phyloP scores from a whole-genome alignment of 1,139 yeast genomes.

The Yamadazyma triangularis region DNA sequence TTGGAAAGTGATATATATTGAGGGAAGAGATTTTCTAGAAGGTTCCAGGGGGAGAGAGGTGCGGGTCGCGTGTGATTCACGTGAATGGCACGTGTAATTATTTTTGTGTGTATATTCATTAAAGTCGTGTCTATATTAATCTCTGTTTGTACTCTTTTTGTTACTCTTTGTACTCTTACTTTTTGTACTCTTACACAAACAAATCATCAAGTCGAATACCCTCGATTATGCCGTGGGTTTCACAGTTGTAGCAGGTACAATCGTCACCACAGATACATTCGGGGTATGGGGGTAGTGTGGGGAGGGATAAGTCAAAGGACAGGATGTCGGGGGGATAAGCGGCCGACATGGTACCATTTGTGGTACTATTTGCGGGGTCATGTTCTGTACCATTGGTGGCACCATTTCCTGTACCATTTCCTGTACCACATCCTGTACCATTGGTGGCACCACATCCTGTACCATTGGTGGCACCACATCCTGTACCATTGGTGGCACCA shows the following conservation, averaged over 20 bases:
- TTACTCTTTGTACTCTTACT: no score
- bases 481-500: no score
- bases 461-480: not conserved
- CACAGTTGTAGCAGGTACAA: slow-evolving; percentile 53
- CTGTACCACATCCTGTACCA: not conserved
- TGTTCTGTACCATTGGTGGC: slow-evolving; percentile 1
- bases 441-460: not conserved
- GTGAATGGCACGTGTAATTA: slow-evolving; percentile 1
- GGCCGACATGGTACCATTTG: no score
- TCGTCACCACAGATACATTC: slow-evolving; percentile 42
- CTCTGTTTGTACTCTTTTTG: no score
- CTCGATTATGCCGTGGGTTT: slow-evolving; percentile 49
- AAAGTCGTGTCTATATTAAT: slow-evolving; percentile 2
- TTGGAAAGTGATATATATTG: not conserved
- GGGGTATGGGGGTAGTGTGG: not conserved
- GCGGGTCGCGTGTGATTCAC: slow-evolving; percentile 1
- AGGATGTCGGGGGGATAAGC: no score
- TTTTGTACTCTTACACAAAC: slow-evolving; percentile 9
- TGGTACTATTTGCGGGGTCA: no score
- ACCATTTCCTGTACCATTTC: not conserved
- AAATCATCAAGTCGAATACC: slow-evolving; percentile 45
- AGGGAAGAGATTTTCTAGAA: slow-evolving; percentile 3
- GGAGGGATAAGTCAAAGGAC: not conserved
- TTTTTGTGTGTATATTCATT: slow-evolving; percentile 1
- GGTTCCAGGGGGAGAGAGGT: slow-evolving; percentile 1